Percentiles rank a stretch among this genome's conserved stretches.
These are phyloP conservation scores for Mortierella hygrophila DNA, from an alignment of 192 early-diverging fungal genomes.

Conservation along the genomic window DNA sequence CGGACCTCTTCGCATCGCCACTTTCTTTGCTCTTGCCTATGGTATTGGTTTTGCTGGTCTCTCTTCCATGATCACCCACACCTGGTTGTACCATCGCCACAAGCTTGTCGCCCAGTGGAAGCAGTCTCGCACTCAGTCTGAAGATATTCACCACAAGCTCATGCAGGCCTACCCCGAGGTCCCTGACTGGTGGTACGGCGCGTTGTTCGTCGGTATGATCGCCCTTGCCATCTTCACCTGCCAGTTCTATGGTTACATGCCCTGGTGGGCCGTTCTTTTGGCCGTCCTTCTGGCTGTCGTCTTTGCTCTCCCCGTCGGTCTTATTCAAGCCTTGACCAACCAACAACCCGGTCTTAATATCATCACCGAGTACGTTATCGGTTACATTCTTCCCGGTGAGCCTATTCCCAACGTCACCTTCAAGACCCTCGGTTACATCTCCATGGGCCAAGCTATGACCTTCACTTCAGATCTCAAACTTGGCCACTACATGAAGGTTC, in stretches of 20 bases:
- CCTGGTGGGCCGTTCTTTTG: constrained; percentile 61
- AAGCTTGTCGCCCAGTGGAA: constrained; percentile 60
- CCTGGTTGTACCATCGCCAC: constrained; percentile 68
- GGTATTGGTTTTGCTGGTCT: constrained; percentile 66
- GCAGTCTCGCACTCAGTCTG: constrained; percentile 36
- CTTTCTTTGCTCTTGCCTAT: constrained; percentile 63
- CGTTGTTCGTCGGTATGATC: constrained; percentile 44
- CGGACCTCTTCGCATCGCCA: constrained; percentile 59
- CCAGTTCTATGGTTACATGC: constrained; percentile 39
- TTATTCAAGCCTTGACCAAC: constrained; percentile 66
- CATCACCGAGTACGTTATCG: constrained; percentile 68
- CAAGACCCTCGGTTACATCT: constrained; percentile 65
- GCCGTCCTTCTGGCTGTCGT: constrained; percentile 44
- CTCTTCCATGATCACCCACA: constrained; percentile 66
- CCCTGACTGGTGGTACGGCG: constrained; percentile 63
- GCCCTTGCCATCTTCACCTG: constrained; percentile 43
- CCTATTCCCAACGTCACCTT: constrained; percentile 64
- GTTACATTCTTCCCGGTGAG: constrained; percentile 65
- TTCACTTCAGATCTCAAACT: constrained; percentile 80
- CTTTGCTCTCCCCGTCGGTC: constrained; percentile 66
- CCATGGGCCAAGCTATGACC: constrained; percentile 78
- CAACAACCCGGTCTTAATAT: constrained; percentile 63
- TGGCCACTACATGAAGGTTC: constrained; percentile 29
- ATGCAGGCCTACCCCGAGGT: constrained; percentile 72
- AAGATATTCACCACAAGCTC: constrained; percentile 70